Percentiles rank a stretch among this genome's conserved stretches.
phyloP scores from a whole-genome alignment of 805 yeast genomes.

The Kregervanrija delftensis region DNA sequence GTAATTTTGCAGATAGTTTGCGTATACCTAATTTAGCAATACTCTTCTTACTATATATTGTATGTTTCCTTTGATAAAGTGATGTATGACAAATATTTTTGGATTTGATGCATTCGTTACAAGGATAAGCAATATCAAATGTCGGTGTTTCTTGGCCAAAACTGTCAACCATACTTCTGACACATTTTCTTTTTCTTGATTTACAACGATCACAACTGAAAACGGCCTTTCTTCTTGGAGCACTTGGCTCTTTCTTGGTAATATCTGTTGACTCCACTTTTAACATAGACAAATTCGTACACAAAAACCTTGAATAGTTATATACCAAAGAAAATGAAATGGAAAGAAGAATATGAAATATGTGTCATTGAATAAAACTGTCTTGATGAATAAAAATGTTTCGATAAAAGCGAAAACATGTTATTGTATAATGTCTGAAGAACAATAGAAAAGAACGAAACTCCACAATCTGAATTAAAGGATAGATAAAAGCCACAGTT shows the following conservation, averaged over 20 bases:
- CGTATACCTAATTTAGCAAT: not conserved
- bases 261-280: not conserved
- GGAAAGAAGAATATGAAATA: too few relatives aligned
- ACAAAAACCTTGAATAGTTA: not conserved
- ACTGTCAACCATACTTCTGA: not conserved
- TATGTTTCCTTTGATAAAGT: constrained; percentile 4
- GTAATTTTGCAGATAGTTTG: not conserved
- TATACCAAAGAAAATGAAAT: too few relatives aligned
- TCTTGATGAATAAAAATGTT: too few relatives aligned
- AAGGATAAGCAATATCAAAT: constrained; percentile 7
- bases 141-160: not conserved
- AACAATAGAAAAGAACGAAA: too few relatives aligned
- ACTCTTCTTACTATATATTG: not conserved
- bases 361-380: too few relatives aligned
- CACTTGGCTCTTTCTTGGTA: not conserved
- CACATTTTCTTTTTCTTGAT: constrained; percentile 8
- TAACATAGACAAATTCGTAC: not conserved
- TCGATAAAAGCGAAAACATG: too few relatives aligned
- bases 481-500: too few relatives aligned
- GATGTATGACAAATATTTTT: constrained; percentile 7
- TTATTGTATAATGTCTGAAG: too few relatives aligned
- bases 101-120: constrained; percentile 7
- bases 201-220: constrained; percentile 9
- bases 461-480: too few relatives aligned
- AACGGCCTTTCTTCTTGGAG: constrained; percentile 4